Evolutionary conservation across 2,329 filamentous ascomycete species (phyloP).

Genomic region (Sclerotinia minor): DNA sequence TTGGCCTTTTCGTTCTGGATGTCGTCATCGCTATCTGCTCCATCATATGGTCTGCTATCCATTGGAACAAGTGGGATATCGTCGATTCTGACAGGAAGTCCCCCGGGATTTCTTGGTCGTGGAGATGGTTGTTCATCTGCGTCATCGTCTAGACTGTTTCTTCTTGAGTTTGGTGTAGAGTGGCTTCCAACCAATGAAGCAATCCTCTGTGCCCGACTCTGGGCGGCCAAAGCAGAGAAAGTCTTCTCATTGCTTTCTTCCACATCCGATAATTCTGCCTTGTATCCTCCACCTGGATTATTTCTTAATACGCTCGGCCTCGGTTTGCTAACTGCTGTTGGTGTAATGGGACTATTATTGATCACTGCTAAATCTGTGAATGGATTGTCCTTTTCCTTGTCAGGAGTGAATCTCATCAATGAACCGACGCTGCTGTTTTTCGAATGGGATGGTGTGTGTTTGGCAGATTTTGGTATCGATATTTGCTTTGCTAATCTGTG

Average conservation of each 20-base stretch:
- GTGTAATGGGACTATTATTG: constrained; percentile 4
- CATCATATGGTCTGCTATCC: constrained; percentile 34
- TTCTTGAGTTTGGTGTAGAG: constrained; percentile 40
- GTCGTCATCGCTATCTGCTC: constrained; percentile 36
- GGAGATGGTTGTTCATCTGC: constrained; percentile 29
- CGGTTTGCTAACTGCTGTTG: constrained; percentile 30
- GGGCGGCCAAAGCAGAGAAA: constrained; percentile 40
- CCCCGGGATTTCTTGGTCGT: constrained; percentile 17
- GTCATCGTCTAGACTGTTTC: constrained; percentile 38
- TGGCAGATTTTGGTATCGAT: constrained; percentile 27
- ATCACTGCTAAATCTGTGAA: constrained; percentile 32
- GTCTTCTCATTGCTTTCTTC: constrained; percentile 38
- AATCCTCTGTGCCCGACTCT: constrained; percentile 39
- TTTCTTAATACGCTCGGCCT: constrained; percentile 38
- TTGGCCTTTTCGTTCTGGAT: constrained; percentile 30
- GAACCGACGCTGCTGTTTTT: constrained; percentile 34
- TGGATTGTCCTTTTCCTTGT: constrained; percentile 37
- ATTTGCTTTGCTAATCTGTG: constrained; percentile 21
- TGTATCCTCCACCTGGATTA: constrained; percentile 23
- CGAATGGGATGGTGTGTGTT: constrained; percentile 35
- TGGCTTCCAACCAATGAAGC: constrained; percentile 39
- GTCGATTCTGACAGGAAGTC: constrained; percentile 38
- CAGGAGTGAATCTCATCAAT: constrained; percentile 32
- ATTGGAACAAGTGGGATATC: constrained; percentile 41
- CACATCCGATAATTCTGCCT: constrained; percentile 26